A percentile compares a stretch with the other conserved stretches of the same genome.
phyloP scores from a whole-genome alignment of 139 green algal species.

The Chlamydomonas sphaeroides region DNA sequence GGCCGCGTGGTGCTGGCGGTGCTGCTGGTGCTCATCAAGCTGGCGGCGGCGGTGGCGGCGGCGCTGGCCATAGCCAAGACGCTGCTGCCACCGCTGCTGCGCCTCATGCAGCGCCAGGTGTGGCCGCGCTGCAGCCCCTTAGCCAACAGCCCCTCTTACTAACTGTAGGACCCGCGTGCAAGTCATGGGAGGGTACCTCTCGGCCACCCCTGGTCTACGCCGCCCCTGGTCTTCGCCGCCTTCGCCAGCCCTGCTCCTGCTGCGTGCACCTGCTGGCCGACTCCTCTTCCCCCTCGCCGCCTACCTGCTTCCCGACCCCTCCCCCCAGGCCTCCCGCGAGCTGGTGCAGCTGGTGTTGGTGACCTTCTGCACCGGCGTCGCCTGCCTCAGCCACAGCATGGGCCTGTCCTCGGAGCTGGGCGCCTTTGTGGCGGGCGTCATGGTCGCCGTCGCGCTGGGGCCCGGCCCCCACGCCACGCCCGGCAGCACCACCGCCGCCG shows the following conservation, averaged over 20 bases:
- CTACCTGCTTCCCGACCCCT: not conserved
- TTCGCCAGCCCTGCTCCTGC: too few species aligned
- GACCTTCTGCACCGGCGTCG: constrained; percentile 79
- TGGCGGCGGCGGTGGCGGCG: constrained; percentile 40
- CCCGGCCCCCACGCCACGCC: not conserved
- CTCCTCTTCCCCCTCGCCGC: too few species aligned
- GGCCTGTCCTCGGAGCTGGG: constrained; percentile 90
- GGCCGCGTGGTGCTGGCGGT: constrained; percentile 44
- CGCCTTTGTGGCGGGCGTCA: constrained; percentile 88
- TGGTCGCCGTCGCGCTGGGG: constrained; percentile 18
- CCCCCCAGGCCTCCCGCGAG: constrained; percentile 64
- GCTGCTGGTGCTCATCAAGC: constrained; percentile 44
- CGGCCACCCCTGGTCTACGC: too few species aligned
- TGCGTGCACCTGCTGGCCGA: too few species aligned
- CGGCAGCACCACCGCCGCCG: not conserved
- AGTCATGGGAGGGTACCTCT: too few species aligned
- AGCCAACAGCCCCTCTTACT: too few species aligned
- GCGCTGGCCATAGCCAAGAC: constrained; percentile 59
- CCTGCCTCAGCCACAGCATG: constrained; percentile 68
- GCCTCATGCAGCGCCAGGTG: constrained; percentile 55
- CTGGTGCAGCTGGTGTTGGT: constrained; percentile 87
- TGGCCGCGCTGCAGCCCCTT: too few species aligned
- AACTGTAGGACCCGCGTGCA: too few species aligned
- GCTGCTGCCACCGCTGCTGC: constrained; percentile 70
- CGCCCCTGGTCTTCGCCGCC: too few species aligned